Percentiles rank a stretch among this genome's conserved stretches.
Evolutionary conservation across 768 basidiomycete species (phyloP).

Genomic region (Filobasidium wieringae): DNA sequence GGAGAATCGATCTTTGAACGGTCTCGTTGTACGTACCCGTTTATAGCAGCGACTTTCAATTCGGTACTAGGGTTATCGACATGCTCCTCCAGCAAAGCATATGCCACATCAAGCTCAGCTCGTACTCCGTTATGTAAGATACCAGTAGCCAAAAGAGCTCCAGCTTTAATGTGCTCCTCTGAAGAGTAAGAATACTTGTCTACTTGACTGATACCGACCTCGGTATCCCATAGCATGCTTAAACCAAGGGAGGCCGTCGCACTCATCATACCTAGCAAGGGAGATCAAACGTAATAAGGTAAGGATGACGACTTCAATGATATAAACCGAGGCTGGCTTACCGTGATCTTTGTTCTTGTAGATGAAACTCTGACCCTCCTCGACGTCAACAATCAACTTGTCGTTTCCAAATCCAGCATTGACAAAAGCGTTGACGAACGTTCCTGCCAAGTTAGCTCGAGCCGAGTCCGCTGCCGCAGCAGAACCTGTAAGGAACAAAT

Average conservation of each 20-base stretch:
- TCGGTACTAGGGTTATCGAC: slow-evolving; percentile 73
- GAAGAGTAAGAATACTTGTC: slow-evolving; percentile 95
- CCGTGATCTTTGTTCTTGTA: slow-evolving; percentile 99
- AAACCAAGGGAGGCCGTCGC: slow-evolving; percentile 90
- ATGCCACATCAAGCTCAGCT: slow-evolving; percentile 82
- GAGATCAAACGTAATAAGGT: neutral
- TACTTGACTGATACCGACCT: slow-evolving; percentile 80
- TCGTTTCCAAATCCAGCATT: slow-evolving; percentile 98
- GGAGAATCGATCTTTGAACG: too few species aligned
- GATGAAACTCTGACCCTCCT: slow-evolving; percentile 94
- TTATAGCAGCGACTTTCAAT: slow-evolving; percentile 74
- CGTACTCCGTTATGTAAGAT: slow-evolving; percentile 79
- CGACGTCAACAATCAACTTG: slow-evolving; percentile 92
- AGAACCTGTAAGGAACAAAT: slow-evolving; percentile 43
- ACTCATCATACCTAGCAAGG: slow-evolving; percentile 84
- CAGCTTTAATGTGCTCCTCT: slow-evolving; percentile 95
- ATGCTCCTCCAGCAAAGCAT: slow-evolving; percentile 81
- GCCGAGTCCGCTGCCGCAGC: slow-evolving; percentile 81
- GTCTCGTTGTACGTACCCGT: slow-evolving; percentile 43
- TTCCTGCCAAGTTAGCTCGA: slow-evolving; percentile 83
- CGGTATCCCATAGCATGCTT: slow-evolving; percentile 89
- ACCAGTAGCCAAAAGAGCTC: slow-evolving; percentile 87
- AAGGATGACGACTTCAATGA: neutral
- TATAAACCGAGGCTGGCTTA: slow-evolving; percentile 33
- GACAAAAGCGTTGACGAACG: slow-evolving; percentile 97